Conservation (phyloP, 108 stramenopile genomes). For the Cyclotella choctawhatcheeana region DNA sequence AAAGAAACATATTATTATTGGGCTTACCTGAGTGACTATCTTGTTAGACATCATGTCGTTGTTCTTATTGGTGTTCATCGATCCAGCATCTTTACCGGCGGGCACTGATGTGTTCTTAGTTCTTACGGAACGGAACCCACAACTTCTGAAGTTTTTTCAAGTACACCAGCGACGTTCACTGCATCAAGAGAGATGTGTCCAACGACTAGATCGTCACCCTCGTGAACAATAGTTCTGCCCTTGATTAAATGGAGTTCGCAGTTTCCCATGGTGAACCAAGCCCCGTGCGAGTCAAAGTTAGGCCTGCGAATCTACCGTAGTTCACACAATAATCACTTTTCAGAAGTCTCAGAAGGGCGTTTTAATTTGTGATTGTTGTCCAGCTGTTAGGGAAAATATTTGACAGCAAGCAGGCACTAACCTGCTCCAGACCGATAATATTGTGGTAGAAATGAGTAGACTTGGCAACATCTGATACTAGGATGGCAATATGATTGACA, state of each 20-base stretch:
- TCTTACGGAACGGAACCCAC: neutral
- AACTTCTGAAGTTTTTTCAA: neutral
- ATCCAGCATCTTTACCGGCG: neutral
- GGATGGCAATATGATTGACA: conserved; percentile 20
- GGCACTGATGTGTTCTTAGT: neutral
- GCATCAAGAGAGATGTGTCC: conserved; percentile 8
- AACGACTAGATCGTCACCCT: conserved; percentile 4
- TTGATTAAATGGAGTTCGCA: conserved; percentile 15
- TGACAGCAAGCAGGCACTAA: too few relatives aligned
- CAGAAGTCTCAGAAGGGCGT: too few relatives aligned
- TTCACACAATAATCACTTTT: too few relatives aligned
- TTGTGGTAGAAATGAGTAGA: conserved; percentile 9
- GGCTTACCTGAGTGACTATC: conserved; percentile 10
- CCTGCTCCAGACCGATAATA: conserved; percentile 11
- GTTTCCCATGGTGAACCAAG: conserved; percentile 23
- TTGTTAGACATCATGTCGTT: conserved; percentile 1
- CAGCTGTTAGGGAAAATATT: too few relatives aligned
- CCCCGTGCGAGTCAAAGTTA: conserved; percentile 18
- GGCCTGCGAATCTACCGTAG: too few relatives aligned
- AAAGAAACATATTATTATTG: too few relatives aligned
- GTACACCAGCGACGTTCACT: neutral
- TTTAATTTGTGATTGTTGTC: too few relatives aligned
- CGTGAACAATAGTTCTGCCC: conserved; percentile 4
- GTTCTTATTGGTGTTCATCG: neutral
- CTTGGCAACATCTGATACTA: conserved; percentile 6